Evolutionary conservation across 805 yeast genomes (phyloP), one percentile per base, ranked within the genome.

Genomic region (Starmerella vaccinii): DNA sequence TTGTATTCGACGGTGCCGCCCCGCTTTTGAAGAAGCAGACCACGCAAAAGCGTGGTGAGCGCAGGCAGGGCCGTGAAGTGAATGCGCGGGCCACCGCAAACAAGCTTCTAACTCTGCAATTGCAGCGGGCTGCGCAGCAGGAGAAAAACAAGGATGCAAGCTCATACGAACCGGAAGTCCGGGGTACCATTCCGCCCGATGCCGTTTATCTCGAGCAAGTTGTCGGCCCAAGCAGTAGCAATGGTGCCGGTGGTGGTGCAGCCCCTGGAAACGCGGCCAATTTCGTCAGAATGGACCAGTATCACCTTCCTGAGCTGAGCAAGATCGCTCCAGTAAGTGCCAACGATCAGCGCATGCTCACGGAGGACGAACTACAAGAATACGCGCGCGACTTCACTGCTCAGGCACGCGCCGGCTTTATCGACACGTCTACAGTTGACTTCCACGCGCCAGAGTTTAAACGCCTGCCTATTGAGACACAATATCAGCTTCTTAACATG

Each of bases 401-500:
- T 47, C 82, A 78, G 30, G 74, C 88, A 7, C 65, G 64, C 7
- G 51, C 62, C 4, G 72, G 71, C 19, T 61, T 68, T 15, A 63
- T 65, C 34, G 73, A 70, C 47, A 55, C 62, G 9, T 54, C 68
- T 55, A 70, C 77, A 1, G 77, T 92, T 23, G 95, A 92, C 63
- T 95, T 96, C 9, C 75, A 80, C 3, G 88, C 97, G 0, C 68
- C 76, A 21, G 88, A 84, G 56, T 92, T 92, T 62, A 71, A 74
- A 12, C 72, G 73, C 19, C 68, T 92, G n/a, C 95, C 98, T 0
- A 69, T 81, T 46, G 77, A 88, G 0, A 81, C 95, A 0, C 96
- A 88, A 63, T 92, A 92, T 63, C 86, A 88, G 76, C 77, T 87
- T 3, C 68, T 92, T 12, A 85, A 92, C 9, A 86, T 85, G 52